Percentiles rank a stretch among this genome's conserved stretches.
These are phyloP conservation scores for Colletotrichum sp. DNA, from an alignment of 2,329 filamentous ascomycete species.

Conservation along the genomic window DNA sequence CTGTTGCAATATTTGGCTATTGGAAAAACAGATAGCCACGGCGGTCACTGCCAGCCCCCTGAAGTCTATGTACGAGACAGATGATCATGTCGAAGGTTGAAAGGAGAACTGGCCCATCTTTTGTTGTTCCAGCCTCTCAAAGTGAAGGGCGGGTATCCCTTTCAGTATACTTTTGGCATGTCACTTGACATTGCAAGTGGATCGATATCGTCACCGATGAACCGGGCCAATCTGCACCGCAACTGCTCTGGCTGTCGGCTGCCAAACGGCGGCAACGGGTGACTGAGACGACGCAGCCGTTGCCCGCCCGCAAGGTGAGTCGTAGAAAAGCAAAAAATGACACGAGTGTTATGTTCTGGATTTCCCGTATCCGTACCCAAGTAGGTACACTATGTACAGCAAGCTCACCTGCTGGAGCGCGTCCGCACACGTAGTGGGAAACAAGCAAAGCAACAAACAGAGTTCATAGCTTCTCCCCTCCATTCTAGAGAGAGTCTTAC, in stretches of 20 bases:
- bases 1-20: neutral
- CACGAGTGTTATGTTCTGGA: neutral
- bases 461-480: conserved; percentile 14
- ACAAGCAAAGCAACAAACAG: conserved; percentile 2
- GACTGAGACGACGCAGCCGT: neutral
- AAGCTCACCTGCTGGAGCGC: neutral
- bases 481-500: conserved; percentile 1
- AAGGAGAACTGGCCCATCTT: neutral
- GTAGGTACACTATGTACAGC: neutral
- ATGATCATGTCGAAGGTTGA: neutral
- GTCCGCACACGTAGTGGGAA: neutral
- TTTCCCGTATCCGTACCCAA: neutral
- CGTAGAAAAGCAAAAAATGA: conserved; percentile 4
- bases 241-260: neutral
- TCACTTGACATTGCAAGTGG: neutral
- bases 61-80: neutral
- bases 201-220: neutral
- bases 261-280: neutral
- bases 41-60: neutral
- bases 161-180: neutral
- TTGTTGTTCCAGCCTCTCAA: neutral
- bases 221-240: neutral
- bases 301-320: neutral
- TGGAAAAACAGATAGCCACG: neutral
- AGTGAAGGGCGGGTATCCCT: neutral